A percentile compares a stretch with the other conserved stretches of the same genome.
These are phyloP conservation scores for Cadophora malorum DNA, from an alignment of 2,329 filamentous ascomycete species.

Conservation along the genomic window DNA sequence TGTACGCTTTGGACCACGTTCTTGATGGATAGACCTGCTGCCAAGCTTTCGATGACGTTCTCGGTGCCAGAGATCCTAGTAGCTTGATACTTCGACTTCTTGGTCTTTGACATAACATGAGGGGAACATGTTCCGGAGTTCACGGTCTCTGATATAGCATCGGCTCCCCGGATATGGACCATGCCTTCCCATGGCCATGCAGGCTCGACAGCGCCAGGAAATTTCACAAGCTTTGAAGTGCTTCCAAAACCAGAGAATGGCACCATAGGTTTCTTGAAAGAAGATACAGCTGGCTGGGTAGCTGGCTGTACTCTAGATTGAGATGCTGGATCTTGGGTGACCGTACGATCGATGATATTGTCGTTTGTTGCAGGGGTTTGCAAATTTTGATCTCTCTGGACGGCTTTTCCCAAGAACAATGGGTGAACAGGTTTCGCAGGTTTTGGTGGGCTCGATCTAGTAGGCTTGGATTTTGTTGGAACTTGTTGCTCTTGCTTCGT, in stretches of 20 bases:
- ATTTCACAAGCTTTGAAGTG: conserved; percentile 52
- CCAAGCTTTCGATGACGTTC: conserved; percentile 39
- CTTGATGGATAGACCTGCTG: conserved; percentile 34
- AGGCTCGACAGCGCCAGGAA: conserved; percentile 70
- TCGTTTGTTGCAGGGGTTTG: conserved; percentile 9
- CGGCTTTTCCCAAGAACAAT: conserved; percentile 68
- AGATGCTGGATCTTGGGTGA: background rate
- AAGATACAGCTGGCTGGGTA: conserved; percentile 24
- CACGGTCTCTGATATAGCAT: background rate
- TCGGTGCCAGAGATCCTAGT: conserved; percentile 37
- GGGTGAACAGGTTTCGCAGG: conserved; percentile 64
- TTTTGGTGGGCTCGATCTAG: conserved; percentile 36
- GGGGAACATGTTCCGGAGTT: background rate
- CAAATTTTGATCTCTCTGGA: conserved; percentile 35
- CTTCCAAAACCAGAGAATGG: conserved; percentile 36
- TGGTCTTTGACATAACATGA: conserved; percentile 20
- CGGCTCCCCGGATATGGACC: conserved; percentile 64
- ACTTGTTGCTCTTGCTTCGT: background rate
- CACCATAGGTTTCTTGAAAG: conserved; percentile 46
- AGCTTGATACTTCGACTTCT: conserved; percentile 43
- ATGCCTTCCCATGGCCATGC: conserved; percentile 74
- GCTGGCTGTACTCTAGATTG: conserved; percentile 2
- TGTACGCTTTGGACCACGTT: conserved; percentile 32
- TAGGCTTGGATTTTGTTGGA: conserved; percentile 35
- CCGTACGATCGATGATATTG: conserved; percentile 23